phyloP scores from a whole-genome alignment of 129 eudicot genomes.

The Kitagawia praeruptora region DNA sequence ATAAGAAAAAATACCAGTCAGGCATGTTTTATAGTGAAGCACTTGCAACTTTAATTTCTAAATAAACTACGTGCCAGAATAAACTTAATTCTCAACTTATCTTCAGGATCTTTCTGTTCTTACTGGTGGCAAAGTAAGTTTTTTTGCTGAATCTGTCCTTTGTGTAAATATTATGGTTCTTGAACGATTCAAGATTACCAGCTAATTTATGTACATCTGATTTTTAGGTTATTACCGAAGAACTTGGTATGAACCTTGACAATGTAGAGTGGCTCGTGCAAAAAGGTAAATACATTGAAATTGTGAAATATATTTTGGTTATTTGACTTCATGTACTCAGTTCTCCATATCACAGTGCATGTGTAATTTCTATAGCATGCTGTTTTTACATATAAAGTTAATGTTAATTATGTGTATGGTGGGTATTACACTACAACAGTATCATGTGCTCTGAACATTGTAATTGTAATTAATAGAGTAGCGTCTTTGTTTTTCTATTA shows the following conservation, averaged over 20 bases:
- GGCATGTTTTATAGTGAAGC: slow-evolving; percentile 89
- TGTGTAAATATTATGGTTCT: background rate
- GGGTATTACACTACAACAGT: background rate
- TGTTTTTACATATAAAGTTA: background rate
- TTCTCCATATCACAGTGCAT: background rate
- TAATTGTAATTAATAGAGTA: background rate
- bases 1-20: too few relatives aligned
- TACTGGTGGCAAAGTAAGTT: slow-evolving; percentile 68
- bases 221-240: slow-evolving; percentile 58
- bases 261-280: slow-evolving; percentile 62
- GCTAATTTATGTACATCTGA: background rate
- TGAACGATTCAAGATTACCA: background rate
- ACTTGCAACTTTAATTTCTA: slow-evolving; percentile 73
- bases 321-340: background rate
- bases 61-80: slow-evolving; percentile 83
- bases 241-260: slow-evolving; percentile 68
- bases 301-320: background rate
- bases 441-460: background rate
- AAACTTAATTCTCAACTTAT: slow-evolving; percentile 24
- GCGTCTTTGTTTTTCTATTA: background rate
- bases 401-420: background rate
- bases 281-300: slow-evolving; percentile 32
- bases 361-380: background rate
- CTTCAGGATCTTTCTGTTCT: slow-evolving; percentile 76
- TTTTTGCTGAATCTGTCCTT: background rate